Base-by-base conservation (phyloP, 306 rosid species). In the Acacia melanoxylon region DNA sequence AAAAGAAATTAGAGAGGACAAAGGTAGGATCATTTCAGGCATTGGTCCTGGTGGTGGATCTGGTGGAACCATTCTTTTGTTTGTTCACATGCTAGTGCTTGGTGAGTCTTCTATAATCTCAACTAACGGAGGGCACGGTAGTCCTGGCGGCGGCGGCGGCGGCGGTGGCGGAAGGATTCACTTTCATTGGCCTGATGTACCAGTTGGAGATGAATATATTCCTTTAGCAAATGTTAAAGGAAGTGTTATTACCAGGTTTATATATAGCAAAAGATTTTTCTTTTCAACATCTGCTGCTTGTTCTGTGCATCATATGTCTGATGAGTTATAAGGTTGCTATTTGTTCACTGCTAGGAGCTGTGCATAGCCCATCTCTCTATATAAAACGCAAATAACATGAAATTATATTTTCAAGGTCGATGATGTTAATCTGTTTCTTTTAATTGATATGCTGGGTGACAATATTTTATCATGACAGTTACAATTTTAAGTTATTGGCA, bases 161-260 rank as follows among this genome's bases (percentile, higher is more conserved):
- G 99, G 99, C 0, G 99, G 98, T 15, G 98, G 99, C 24, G 99
- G 99, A 79, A 89, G 99, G 85, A 72, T 95, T 92, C 99, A 95
- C 89, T 95, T 95, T 84, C 98, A 95, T 78, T 95, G 99, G 99
- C 86, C 96, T 56, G 88, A 89, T 73, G 80, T 95, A 78, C 91
- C 90, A 37, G 87, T 86, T 76, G 99, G 97, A 72, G 99, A 95
- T 90, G 99, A 91, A 83, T 95, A 95, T 84, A 45, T 88, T 79
- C 93, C 97, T 48, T 83, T 93, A 75, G 97, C 99, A 14, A 91
- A 84, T 70, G 91, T 85, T 41, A 63, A 84, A n/a, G 99, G 98
- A 84, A 91, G 84, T 88, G 93, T 95, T 82, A 75, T 80, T 78
- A 85, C 92, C 51, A 90, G 93, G 99, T 95, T 83, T 44, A 92